Evolutionary conservation across 2,329 filamentous ascomycete genomes (phyloP), one percentile per base, ranked within the genome.

Genomic region (Aspergillus fischeri): DNA sequence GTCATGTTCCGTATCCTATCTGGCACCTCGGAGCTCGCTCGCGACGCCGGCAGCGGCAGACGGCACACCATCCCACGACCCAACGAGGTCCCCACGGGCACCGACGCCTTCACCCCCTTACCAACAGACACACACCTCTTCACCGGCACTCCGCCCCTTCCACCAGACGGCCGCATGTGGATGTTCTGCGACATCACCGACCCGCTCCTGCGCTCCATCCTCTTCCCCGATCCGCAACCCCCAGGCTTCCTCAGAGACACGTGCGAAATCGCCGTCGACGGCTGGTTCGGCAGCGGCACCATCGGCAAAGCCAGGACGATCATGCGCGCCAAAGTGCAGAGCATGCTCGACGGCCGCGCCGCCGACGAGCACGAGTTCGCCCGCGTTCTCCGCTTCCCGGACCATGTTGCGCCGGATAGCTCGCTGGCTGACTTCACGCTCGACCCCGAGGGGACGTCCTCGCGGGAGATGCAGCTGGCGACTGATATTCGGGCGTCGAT

Each of bases 181-280:
- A 94, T 97, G 78, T 83, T 95, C 27, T 96, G 92, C 76, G 94
- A 99, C 72, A 88, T 97, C 54, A 88, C 85, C 0, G 93, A 97
- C 66, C 90, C 91, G 0, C 69, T 92, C 1, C 79, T 97, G 1
- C 77, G 79, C 0, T 73, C 79, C 10, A 77, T 97, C 3, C 80
- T 96, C 42, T 81, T 86, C 21, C 83, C 44, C 80, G 2, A 38
- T 6, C 71, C 63, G 2, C 74, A 65, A 28, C 73, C 76, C 3
- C 79, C 75, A 3, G 80, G 77, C 53, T 79, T 83, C 56, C 75
- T 89, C 24, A 81, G 86, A 4, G 69, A 77, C 0, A 76, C 78
- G 9, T 89, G 85, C 72, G 86, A 89, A 62, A 72, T 78, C 5
- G 70, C 79, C 51, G 81, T 81, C 48, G 90, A 91, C 65, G 93